A percentile compares a stretch with the other conserved stretches of the same genome.
These are phyloP conservation scores for Alternaria sp. DNA, from an alignment of 2,329 filamentous ascomycete species.

Conservation along the genomic window DNA sequence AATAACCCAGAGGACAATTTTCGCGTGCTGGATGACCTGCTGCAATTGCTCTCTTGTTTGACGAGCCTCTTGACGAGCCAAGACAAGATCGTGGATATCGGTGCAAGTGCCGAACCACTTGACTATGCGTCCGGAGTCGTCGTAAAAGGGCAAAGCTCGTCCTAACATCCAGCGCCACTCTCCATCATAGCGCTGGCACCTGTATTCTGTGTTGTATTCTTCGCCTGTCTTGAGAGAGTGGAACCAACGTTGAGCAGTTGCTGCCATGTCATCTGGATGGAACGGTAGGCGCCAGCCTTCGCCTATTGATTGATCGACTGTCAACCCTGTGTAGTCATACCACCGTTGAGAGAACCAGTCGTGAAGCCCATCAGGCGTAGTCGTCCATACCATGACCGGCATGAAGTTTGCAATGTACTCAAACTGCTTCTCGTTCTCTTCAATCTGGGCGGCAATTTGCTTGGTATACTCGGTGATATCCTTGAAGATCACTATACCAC, in stretches of 20 bases:
- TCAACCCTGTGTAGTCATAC: conserved; percentile 77
- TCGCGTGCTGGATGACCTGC: conserved; percentile 75
- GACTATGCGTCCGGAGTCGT: conserved; percentile 71
- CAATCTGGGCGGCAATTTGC: conserved; percentile 71
- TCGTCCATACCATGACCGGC: conserved; percentile 71
- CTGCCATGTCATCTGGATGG: conserved; percentile 71
- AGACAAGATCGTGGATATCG: conserved; percentile 77
- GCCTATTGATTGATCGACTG: conserved; percentile 67
- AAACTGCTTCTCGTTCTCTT: conserved; percentile 75
- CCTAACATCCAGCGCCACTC: conserved; percentile 82
- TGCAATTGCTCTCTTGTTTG: conserved; percentile 73
- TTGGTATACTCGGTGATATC: conserved; percentile 75
- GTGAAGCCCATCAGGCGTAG: conserved; percentile 67
- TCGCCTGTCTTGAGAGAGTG: conserved; percentile 68
- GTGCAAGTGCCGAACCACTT: conserved; percentile 85
- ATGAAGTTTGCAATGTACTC: conserved; percentile 74
- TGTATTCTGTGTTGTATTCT: conserved; percentile 73
- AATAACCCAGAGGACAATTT: conserved; percentile 77
- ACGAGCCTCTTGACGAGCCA: conserved; percentile 70
- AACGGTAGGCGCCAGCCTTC: conserved; percentile 68
- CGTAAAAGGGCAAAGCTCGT: conserved; percentile 70
- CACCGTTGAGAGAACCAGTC: conserved; percentile 81
- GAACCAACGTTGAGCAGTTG: conserved; percentile 64
- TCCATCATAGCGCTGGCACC: conserved; percentile 69
- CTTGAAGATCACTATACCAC: conserved; percentile 73